Evolutionary conservation across 1,284 basidiomycete genomes (phyloP).

Genomic region (Anthracocystis panici-leucophaei): DNA sequence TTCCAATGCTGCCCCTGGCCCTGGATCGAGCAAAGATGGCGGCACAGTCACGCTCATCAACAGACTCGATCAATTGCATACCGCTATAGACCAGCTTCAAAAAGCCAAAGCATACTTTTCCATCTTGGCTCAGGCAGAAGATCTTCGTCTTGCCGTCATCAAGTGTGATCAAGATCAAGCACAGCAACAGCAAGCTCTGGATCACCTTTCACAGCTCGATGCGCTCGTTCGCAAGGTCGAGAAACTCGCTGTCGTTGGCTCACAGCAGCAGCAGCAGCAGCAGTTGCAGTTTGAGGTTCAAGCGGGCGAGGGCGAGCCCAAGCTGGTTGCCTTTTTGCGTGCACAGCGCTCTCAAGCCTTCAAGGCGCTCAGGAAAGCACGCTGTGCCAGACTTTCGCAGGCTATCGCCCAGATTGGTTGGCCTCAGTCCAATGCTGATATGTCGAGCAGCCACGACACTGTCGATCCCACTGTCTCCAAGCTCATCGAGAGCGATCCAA

Average conservation of each 20-base stretch:
- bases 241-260: slow-evolving; percentile 12
- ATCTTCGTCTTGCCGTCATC: slow-evolving; percentile 32
- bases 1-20: not conserved
- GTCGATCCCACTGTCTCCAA: not conserved
- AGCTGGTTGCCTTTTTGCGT: slow-evolving; percentile 45
- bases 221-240: slow-evolving; percentile 34
- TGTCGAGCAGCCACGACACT: not conserved
- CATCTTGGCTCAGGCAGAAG: slow-evolving; percentile 54
- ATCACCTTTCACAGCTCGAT: slow-evolving; percentile 29
- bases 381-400: slow-evolving; percentile 23
- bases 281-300: too few species aligned
- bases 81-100: slow-evolving; percentile 39
- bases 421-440: slow-evolving; percentile 20
- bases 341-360: slow-evolving; percentile 48
- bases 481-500: slow-evolving; percentile 12
- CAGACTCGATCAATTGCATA: slow-evolving; percentile 34
- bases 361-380: slow-evolving; percentile 25
- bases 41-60: slow-evolving; percentile 26
- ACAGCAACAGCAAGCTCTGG: slow-evolving; percentile 9
- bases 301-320: slow-evolving; percentile 14
- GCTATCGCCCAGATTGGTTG: slow-evolving; percentile 47
- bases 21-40: slow-evolving; percentile 18
- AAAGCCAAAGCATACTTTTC: slow-evolving; percentile 50
- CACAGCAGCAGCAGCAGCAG: slow-evolving; percentile 3
- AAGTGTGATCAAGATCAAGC: slow-evolving; percentile 13